Evolutionary conservation across 108 stramenopile species (phyloP), one percentile per base, ranked within the genome.

Genomic region (Discostella stelligeroides): DNA sequence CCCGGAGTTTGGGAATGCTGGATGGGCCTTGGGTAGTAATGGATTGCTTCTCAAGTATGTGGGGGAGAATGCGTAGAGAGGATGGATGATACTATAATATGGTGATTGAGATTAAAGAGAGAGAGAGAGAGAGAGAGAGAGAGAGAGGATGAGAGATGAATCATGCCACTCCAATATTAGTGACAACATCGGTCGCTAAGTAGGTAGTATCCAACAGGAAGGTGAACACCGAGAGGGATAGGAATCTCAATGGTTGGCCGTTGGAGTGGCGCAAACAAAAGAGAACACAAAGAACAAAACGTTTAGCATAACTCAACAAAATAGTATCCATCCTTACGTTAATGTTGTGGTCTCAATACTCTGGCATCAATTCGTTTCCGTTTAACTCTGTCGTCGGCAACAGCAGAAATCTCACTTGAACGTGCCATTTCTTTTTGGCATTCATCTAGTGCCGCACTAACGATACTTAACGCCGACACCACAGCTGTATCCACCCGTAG

Each of bases 21-120:
- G 97, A 68, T 98, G 93, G 82, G 97, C 94, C 4, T 83, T 98
- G 38, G 97, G 97, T 18, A 91, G 91, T 73, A 94, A 87, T 65
- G 97, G 97, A 27, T 79, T 98, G 28, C 84, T 98, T 68, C 73
- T 98, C 39, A 85, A 87, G 47, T 97, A 91, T 63, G 72, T 68
- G 30, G 91, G 86, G 12, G 88, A 92, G 65, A 72, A 25, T 20
- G 60, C 65, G 41, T 47, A 27, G 41, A 43, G 48, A 27, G 4
- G 11, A 30, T 15, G n/a, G 25, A 6, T 25, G 12, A 20, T 1
- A 24, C 21, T 50, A 50, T 17, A 2, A n/a, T 7, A 47, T 47
- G 17, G n/a, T 5, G 48, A 20, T 9, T 12, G 21, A 24, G 10
- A 23, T 18, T 21, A 24, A 17, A 17, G 45, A 14, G 45, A 17